Percentiles rank a stretch among this genome's conserved stretches.
Conservation (phyloP, 768 basidiomycete species). For the Austroboletus festivus region DNA sequence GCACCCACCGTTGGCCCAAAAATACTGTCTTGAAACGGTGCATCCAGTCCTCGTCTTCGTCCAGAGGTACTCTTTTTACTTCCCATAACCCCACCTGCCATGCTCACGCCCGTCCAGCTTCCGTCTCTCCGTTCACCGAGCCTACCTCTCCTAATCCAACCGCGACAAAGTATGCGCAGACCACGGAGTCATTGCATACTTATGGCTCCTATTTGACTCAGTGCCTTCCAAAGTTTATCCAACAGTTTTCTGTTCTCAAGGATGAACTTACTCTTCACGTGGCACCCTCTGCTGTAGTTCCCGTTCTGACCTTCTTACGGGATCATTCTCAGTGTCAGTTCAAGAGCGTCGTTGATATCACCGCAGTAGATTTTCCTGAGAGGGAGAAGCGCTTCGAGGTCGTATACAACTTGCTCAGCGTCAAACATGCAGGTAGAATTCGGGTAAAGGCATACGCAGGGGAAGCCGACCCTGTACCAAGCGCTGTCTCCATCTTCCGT, state of each 20-base stretch:
- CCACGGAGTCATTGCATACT: conserved; percentile 77
- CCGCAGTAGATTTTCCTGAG: conserved; percentile 93
- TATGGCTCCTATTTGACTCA: conserved; percentile 93
- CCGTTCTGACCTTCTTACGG: conserved; percentile 86
- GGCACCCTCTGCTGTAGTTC: conserved; percentile 76
- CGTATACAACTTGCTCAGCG: conserved; percentile 90
- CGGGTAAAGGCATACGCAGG: conserved; percentile 97
- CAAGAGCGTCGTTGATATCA: conserved; percentile 90
- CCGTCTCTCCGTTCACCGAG: conserved; percentile 81
- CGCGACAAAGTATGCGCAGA: conserved; percentile 63
- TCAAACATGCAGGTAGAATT: conserved; percentile 76
- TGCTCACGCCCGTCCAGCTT: conserved; percentile 40
- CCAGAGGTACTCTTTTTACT: conserved; percentile 41
- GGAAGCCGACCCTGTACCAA: conserved; percentile 90
- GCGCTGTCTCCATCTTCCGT: conserved; percentile 70
- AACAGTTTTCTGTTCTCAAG: conserved; percentile 96
- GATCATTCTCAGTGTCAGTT: conserved; percentile 96
- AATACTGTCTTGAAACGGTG: conserved; percentile 34
- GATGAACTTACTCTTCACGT: conserved; percentile 92
- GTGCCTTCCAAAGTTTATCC: conserved; percentile 94
- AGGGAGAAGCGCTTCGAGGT: conserved; percentile 93
- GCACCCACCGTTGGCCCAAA: too few relatives aligned
- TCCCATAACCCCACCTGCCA: neutral
- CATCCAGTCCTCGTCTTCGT: conserved; percentile 46
- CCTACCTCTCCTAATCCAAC: conserved; percentile 87